phyloP scores from a whole-genome alignment of 148 eudicot species.

The Vaccinium darrowii region DNA sequence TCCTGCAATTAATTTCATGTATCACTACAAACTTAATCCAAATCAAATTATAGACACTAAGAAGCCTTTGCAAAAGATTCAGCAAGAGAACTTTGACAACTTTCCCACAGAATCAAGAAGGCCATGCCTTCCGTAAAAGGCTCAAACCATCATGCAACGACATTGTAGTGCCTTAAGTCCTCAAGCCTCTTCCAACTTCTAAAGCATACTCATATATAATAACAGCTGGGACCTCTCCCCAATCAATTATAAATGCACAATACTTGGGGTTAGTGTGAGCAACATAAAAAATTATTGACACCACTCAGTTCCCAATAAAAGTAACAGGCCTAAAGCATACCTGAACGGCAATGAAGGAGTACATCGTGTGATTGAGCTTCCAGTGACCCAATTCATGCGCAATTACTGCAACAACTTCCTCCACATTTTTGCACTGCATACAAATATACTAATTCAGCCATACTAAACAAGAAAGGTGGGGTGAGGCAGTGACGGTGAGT shows the following conservation, averaged over 20 bases:
- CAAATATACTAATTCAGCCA: constrained; percentile 14
- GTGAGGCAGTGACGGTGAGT: background rate
- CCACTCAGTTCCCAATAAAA: background rate
- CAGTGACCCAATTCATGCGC: constrained; percentile 99
- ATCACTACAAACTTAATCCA: background rate
- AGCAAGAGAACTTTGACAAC: background rate
- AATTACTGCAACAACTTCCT: constrained; percentile 97
- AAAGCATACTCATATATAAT: background rate
- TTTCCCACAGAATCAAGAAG: background rate
- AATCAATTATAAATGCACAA: background rate
- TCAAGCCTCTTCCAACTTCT: background rate
- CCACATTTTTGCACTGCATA: constrained; percentile 81
- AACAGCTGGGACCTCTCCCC: background rate
- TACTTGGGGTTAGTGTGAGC: background rate
- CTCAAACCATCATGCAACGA: background rate
- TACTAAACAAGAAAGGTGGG: background rate
- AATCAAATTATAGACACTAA: background rate
- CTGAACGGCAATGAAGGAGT: constrained; percentile 91
- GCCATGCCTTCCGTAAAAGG: background rate
- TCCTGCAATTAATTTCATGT: background rate
- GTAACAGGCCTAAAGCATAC: constrained; percentile 35
- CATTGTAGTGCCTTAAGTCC: background rate
- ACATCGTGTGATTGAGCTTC: constrained; percentile 98
- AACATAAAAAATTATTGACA: background rate
- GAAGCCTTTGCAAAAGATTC: background rate